Conservation (phyloP, 179 eudicot species). For the Vitellaria paradoxa region DNA sequence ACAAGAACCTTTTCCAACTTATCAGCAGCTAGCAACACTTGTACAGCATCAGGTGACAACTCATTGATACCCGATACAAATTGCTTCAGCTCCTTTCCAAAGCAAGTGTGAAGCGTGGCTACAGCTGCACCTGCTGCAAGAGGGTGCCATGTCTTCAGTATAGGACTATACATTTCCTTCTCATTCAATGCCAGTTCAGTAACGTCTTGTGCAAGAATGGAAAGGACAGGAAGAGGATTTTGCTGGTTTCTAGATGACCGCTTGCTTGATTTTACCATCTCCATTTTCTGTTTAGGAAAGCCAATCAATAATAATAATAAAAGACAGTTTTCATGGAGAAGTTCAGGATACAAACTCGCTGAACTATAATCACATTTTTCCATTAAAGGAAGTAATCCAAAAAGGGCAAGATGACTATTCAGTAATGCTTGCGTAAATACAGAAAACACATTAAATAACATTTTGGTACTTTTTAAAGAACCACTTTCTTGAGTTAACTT, state of each 20-base stretch:
- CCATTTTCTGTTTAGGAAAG: conserved; percentile 62
- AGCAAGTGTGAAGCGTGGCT: conserved; percentile 83
- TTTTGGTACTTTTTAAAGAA: background rate
- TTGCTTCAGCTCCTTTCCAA: conserved; percentile 72
- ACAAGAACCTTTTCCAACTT: conserved; percentile 86
- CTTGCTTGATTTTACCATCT: conserved; percentile 61
- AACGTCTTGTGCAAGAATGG: conserved; percentile 79
- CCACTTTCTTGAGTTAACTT: background rate
- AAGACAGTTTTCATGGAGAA: background rate
- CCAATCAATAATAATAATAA: conserved; percentile 13
- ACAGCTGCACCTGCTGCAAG: conserved; percentile 86
- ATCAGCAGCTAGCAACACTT: conserved; percentile 82
- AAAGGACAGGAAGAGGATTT: conserved; percentile 69
- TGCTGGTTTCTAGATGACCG: conserved; percentile 54
- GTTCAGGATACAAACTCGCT: background rate
- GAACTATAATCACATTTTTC: background rate
- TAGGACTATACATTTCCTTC: conserved; percentile 80
- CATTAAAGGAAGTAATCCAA: background rate
- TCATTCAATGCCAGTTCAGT: conserved; percentile 78
- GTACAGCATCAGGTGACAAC: conserved; percentile 86
- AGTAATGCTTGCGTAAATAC: background rate
- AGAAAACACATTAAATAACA: background rate
- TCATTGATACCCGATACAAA: conserved; percentile 71
- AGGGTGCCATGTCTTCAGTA: conserved; percentile 88
- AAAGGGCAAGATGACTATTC: background rate